These are phyloP conservation scores for Thecaphora frezii DNA, from an alignment of 1,284 basidiomycete genomes.

Conservation along the genomic window DNA sequence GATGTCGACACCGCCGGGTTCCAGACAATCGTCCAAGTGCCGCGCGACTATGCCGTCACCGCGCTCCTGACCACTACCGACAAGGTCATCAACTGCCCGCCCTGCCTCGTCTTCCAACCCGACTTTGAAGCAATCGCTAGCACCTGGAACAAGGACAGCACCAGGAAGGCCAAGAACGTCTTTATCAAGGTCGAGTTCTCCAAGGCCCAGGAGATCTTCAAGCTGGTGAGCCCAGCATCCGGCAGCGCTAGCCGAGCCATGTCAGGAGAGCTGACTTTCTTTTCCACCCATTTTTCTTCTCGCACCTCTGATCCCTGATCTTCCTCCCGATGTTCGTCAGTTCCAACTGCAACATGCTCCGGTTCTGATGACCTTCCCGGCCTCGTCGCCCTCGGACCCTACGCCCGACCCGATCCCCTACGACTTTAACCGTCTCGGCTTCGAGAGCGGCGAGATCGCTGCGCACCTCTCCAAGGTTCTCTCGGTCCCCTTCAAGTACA, in stretches of 20 bases:
- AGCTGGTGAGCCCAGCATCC: constrained; percentile 4
- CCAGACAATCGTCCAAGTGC: constrained; percentile 5
- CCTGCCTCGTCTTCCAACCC: constrained; percentile 43
- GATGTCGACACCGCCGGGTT: constrained; percentile 27
- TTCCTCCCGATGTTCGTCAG: constrained; percentile 3
- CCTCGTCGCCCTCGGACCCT: constrained; percentile 13
- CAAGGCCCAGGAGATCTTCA: constrained; percentile 31
- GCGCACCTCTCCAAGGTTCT: constrained; percentile 23
- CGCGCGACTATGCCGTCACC: constrained; percentile 36
- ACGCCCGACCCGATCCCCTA: constrained; percentile 25
- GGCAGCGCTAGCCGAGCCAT: neutral
- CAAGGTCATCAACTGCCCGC: constrained; percentile 36
- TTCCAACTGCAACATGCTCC: constrained; percentile 45
- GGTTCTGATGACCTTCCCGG: constrained; percentile 40
- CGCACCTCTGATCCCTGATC: neutral
- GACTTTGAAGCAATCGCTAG: constrained; percentile 38
- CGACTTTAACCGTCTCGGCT: constrained; percentile 43
- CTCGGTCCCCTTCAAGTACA: constrained; percentile 25
- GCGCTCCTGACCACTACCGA: constrained; percentile 41
- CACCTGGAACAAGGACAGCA: constrained; percentile 30
- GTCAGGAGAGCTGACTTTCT: neutral
- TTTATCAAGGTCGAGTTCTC: constrained; percentile 46
- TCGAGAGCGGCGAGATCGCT: constrained; percentile 31
- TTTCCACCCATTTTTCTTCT: too few species aligned
- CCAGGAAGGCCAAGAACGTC: constrained; percentile 29